Evolutionary conservation across 352 stramenopile genomes (phyloP).

Genomic region (Phytophthora brassicae): DNA sequence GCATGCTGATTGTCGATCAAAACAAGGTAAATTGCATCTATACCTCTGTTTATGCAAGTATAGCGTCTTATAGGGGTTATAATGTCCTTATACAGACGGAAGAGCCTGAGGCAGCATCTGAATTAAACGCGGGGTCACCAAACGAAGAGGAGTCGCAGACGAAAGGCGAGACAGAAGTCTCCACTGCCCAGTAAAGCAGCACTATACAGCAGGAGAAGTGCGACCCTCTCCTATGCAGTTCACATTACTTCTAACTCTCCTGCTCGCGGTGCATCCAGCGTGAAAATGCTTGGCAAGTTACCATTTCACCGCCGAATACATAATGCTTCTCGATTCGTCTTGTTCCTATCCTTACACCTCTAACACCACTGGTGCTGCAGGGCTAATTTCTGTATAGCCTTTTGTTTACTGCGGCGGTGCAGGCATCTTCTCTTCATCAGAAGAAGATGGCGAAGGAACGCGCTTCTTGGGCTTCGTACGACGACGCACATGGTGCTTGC

Average conservation of each 20-base stretch:
- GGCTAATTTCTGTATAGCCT: slow-evolving; percentile 3
- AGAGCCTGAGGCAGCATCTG: slow-evolving; percentile 10
- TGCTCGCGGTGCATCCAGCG: slow-evolving; percentile 12
- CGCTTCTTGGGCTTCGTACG: slow-evolving; percentile 36
- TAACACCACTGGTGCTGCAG: slow-evolving; percentile 7
- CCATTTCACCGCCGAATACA: slow-evolving; percentile 24
- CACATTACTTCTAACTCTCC: slow-evolving; percentile 14
- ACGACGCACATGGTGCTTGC: slow-evolving; percentile 32
- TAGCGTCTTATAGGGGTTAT: background rate
- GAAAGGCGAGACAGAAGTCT: slow-evolving; percentile 13
- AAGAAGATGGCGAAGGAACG: slow-evolving; percentile 34
- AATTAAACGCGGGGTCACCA: slow-evolving; percentile 12
- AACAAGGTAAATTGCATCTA: slow-evolving; percentile 31
- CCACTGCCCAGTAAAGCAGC: slow-evolving; percentile 15
- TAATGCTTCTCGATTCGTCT: slow-evolving; percentile 10
- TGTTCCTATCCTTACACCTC: slow-evolving; percentile 5
- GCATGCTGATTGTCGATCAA: slow-evolving; percentile 86
- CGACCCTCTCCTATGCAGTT: slow-evolving; percentile 10
- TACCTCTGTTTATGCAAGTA: background rate
- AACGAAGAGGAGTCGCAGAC: background rate
- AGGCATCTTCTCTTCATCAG: slow-evolving; percentile 37
- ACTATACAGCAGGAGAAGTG: slow-evolving; percentile 9
- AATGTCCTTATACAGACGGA: slow-evolving; percentile 1
- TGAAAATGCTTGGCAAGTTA: slow-evolving; percentile 15
- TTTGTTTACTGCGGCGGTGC: slow-evolving; percentile 27